phyloP scores from a whole-genome alignment of 129 eudicot species.

The Pulicaria dysenterica region DNA sequence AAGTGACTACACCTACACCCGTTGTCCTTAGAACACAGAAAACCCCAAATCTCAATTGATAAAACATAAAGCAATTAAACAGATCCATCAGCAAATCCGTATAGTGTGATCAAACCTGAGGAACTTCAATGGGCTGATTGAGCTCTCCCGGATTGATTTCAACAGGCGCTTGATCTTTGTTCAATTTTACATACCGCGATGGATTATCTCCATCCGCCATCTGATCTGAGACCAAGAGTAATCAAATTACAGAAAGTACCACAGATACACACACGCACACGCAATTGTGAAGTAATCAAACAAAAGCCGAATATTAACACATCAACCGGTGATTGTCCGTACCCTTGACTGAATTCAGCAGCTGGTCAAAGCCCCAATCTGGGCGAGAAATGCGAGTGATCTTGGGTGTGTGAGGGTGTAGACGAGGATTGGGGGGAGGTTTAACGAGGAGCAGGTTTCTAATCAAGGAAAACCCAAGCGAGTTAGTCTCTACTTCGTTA shows the following conservation, averaged over 20 bases:
- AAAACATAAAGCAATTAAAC: neutral
- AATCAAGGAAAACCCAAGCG: constrained; percentile 17
- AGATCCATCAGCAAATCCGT: neutral
- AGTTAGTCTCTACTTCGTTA: neutral
- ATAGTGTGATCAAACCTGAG: constrained; percentile 55
- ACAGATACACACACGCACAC: neutral
- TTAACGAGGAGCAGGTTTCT: constrained; percentile 11
- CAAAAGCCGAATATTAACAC: neutral
- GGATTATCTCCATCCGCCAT: constrained; percentile 75
- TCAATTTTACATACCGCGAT: constrained; percentile 84
- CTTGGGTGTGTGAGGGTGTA: neutral
- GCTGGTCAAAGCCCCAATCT: constrained; percentile 6
- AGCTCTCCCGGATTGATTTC: constrained; percentile 90
- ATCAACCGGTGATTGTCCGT: constrained; percentile 14
- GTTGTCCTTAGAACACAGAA: neutral
- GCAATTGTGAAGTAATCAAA: neutral
- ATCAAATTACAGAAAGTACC: neutral
- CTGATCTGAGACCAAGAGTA: constrained; percentile 39
- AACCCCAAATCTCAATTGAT: constrained; percentile 20
- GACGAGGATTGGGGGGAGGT: constrained; percentile 6
- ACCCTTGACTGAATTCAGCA: constrained; percentile 41
- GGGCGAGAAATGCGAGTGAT: neutral
- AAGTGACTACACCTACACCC: neutral
- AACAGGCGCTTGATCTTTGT: constrained; percentile 75
- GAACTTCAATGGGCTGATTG: constrained; percentile 85